Conservation (phyloP, 2,329 filamentous ascomycete species). For the Ascochyta rabiei region DNA sequence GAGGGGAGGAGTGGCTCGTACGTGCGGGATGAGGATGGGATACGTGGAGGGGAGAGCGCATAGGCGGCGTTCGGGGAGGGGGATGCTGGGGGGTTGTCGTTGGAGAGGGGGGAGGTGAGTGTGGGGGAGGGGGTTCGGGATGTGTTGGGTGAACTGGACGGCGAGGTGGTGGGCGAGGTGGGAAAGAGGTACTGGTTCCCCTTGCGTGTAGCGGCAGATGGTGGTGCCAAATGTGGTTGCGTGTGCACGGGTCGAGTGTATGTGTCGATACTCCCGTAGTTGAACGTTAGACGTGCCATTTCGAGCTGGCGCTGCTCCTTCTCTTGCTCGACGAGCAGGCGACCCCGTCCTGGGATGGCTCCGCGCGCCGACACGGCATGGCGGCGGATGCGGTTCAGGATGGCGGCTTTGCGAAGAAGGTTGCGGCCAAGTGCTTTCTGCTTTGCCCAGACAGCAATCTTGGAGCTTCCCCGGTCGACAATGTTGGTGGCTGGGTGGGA, state of each 20-base stretch:
- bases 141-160: constrained; percentile 18
- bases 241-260: constrained; percentile 35
- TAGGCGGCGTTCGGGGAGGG: constrained; percentile 45
- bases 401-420: constrained; percentile 68
- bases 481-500: constrained; percentile 74
- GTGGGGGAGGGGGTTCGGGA: constrained; percentile 31
- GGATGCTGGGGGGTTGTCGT: constrained; percentile 8
- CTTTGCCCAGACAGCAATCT: constrained; percentile 55
- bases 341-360: constrained; percentile 23
- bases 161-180: constrained; percentile 23
- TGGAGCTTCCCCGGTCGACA: constrained; percentile 63
- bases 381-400: constrained; percentile 66
- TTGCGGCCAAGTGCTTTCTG: constrained; percentile 56
- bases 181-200: constrained; percentile 24
- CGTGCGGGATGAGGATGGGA: constrained; percentile 28
- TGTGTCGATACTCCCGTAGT: constrained; percentile 41
- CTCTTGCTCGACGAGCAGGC: constrained; percentile 36
- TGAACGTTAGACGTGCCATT: constrained; percentile 38
- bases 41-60: constrained; percentile 24
- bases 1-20: constrained; percentile 46
- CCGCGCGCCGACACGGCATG: constrained; percentile 38
- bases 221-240: constrained; percentile 20
- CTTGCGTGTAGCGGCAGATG: constrained; percentile 18
- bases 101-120: neutral
- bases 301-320: constrained; percentile 41